A percentile compares a stretch with the other conserved stretches of the same genome.
Evolutionary conservation across 2,329 filamentous ascomycete species (phyloP).

Genomic region (Cladosporium sp.): DNA sequence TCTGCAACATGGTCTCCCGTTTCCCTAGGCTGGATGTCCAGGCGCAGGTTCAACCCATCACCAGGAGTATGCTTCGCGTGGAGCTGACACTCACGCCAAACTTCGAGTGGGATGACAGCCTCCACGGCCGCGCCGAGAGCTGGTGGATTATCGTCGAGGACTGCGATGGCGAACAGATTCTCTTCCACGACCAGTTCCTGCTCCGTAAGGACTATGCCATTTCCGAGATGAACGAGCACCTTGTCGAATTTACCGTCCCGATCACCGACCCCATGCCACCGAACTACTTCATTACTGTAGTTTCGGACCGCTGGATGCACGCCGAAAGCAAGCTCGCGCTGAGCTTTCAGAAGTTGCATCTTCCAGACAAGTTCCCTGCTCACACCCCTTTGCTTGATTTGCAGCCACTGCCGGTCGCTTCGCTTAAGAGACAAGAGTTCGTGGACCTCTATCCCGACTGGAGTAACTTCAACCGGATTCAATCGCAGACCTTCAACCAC

Average conservation of each 20-base stretch:
- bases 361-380: slow-evolving; percentile 91
- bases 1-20: slow-evolving; percentile 81
- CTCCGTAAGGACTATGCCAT: slow-evolving; percentile 83
- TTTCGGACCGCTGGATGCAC: slow-evolving; percentile 98
- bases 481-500: slow-evolving; percentile 94
- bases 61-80: slow-evolving; percentile 82
- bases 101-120: slow-evolving; percentile 86
- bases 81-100: slow-evolving; percentile 89
- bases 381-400: slow-evolving; percentile 89
- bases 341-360: slow-evolving; percentile 87
- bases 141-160: slow-evolving; percentile 99
- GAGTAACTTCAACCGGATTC: slow-evolving; percentile 91
- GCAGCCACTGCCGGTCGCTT: slow-evolving; percentile 82
- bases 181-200: slow-evolving; percentile 92
- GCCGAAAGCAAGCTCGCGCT: slow-evolving; percentile 89
- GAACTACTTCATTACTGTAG: slow-evolving; percentile 93
- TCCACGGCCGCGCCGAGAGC: slow-evolving; percentile 82
- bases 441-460: slow-evolving; percentile 74
- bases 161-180: slow-evolving; percentile 90
- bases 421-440: slow-evolving; percentile 80
- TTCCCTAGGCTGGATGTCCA: slow-evolving; percentile 91
- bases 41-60: slow-evolving; percentile 90
- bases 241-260: slow-evolving; percentile 92
- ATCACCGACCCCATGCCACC: slow-evolving; percentile 97
- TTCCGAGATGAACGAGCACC: slow-evolving; percentile 82